Evolutionary conservation across 306 rosid genomes (phyloP).

Genomic region (Inga leiocalycina): DNA sequence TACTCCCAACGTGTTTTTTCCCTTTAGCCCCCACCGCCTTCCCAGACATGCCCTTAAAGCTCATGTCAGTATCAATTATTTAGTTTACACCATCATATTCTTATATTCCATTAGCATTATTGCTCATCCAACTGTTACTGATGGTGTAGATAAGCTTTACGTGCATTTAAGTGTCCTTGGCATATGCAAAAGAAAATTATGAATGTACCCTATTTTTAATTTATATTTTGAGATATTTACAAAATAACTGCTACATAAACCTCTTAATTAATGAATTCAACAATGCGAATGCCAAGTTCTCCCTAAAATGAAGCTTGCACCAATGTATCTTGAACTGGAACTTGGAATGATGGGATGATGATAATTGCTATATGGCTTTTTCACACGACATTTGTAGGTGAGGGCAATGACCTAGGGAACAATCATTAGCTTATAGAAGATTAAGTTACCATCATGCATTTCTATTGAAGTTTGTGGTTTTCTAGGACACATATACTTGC

Average conservation of each 20-base stretch:
- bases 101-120: constrained; percentile 15
- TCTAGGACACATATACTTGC: not conserved
- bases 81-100: constrained; percentile 24
- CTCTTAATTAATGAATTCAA: constrained; percentile 3
- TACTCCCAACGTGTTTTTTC: no score
- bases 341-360: not conserved
- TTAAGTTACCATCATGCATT: not conserved
- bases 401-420: not conserved
- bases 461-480: not conserved
- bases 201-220: constrained; percentile 76
- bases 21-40: no score
- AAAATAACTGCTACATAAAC: not conserved
- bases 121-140: constrained; percentile 30
- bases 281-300: not conserved
- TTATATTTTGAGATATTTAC: constrained; percentile 11
- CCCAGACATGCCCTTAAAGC: constrained; percentile 31
- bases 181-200: constrained; percentile 90
- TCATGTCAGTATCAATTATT: constrained; percentile 66
- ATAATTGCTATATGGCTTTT: constrained; percentile 13
- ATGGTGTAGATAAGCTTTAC: constrained; percentile 74
- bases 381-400: not conserved
- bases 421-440: not conserved
- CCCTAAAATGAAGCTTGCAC: constrained; percentile 11
- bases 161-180: constrained; percentile 81
- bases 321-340: constrained; percentile 1